phyloP scores from a whole-genome alignment of 306 rosid genomes.

The Vicia faba region DNA sequence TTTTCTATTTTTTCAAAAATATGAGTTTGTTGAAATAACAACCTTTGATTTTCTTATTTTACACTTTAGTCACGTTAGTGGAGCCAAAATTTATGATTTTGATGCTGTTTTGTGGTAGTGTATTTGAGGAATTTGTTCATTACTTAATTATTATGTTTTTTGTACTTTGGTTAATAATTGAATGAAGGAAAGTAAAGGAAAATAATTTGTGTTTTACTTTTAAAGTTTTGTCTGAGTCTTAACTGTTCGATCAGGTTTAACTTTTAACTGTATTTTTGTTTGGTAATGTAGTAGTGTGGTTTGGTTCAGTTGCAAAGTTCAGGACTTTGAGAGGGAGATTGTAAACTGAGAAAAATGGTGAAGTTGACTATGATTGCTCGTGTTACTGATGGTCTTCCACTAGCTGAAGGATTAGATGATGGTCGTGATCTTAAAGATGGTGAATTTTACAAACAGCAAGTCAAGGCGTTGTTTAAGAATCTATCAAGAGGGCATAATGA shows the following conservation, averaged over 20 bases:
- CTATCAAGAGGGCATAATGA: constrained; percentile 86
- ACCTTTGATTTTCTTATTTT: background rate
- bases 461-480: constrained; percentile 88
- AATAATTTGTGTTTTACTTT: background rate
- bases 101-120: constrained; percentile 14
- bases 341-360: constrained; percentile 74
- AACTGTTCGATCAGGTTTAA: constrained; percentile 1
- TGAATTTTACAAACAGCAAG: constrained; percentile 89
- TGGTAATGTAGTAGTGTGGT: constrained; percentile 28
- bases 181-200: constrained; percentile 7
- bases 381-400: constrained; percentile 90
- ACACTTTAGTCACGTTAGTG: background rate
- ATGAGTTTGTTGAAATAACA: background rate
- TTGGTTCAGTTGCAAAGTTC: constrained; percentile 33
- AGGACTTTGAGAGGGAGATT: constrained; percentile 34
- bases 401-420: constrained; percentile 93
- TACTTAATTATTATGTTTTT: constrained; percentile 4
- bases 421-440: constrained; percentile 77
- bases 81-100: background rate
- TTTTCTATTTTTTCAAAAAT: background rate
- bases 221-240: background rate
- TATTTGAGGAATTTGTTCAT: background rate
- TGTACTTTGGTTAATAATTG: background rate
- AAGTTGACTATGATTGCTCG: constrained; percentile 97
- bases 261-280: constrained; percentile 31